Evolutionary conservation across 2,329 filamentous ascomycete species (phyloP), one percentile per base, ranked within the genome.

Genomic region (Trichoderma polysporum): DNA sequence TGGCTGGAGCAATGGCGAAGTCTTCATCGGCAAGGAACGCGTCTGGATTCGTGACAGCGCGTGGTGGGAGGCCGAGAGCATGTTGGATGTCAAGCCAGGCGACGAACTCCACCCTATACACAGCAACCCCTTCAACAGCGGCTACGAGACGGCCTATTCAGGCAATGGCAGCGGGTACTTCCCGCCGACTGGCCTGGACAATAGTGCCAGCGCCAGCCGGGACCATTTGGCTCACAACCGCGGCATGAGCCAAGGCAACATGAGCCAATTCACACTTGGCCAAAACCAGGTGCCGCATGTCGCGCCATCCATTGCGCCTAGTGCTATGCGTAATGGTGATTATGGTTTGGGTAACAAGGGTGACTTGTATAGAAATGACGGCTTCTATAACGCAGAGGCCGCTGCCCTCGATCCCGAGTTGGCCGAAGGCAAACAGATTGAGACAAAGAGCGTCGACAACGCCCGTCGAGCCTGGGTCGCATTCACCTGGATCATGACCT

Each of bases 61-160:
- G 2, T 99, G 95, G 94, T 98, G 94, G 94, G 94, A 98, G 79
- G 94, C 94, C 5, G 95, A 99, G 80, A 92, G 88, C 69, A 97
- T 97, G 91, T 88, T 98, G 31, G 95, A 99, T 74, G 84, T 96
- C 73, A 94, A 95, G 78, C 88, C 90, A 1, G 82, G 85, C 62
- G 86, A 88, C 47, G 77, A 78, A 52, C 68, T 76, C 27, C 76
- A 75, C 9, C 73, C 71, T 8, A 74, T 79, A 31, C 83, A 84
- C 31, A 84, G 81, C 52, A 86, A 86, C 68, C 78, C 78, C 1
- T 80, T 80, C 56, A 74, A 71, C 53, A 74, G 73, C 5, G 77
- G 76, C 4, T 86, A 94, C 70, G 92, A 94, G 35, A 89, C 87
- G 3, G 88, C 88, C 58, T 95, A 94, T 74, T 90, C 91, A 9